Evolutionary conservation across 345 rosid species (phyloP).

Genomic region (Bretschneidera sinensis): DNA sequence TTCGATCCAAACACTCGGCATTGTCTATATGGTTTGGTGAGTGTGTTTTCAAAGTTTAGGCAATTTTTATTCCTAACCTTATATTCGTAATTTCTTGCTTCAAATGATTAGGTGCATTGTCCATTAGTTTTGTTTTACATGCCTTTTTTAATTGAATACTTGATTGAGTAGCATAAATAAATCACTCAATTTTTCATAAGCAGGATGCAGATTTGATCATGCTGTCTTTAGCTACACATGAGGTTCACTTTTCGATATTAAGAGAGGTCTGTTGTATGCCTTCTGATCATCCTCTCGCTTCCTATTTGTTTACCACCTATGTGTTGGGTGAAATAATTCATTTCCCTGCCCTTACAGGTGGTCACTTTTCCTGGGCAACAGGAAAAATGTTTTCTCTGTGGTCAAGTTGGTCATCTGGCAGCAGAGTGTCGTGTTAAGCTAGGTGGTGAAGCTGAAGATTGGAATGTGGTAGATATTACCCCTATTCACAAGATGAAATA

Average conservation of each 20-base stretch:
- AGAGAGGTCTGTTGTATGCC: conserved; percentile 78
- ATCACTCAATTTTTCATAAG: conserved; percentile 15
- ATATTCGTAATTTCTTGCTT: too few species aligned
- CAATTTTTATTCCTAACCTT: background rate
- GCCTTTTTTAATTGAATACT: conserved; percentile 1
- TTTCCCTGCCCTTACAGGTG: conserved; percentile 40
- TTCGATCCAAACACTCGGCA: conserved; percentile 92
- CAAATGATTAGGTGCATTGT: too few species aligned
- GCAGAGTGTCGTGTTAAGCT: conserved; percentile 82
- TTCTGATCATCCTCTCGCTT: background rate
- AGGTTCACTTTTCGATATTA: conserved; percentile 93
- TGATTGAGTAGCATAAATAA: background rate
- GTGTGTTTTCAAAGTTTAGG: conserved; percentile 17
- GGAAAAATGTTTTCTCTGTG: conserved; percentile 86
- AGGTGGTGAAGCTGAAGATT: conserved; percentile 31
- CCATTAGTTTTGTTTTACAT: background rate
- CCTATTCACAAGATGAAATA: conserved; percentile 96
- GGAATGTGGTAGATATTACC: conserved; percentile 50
- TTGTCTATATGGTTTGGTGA: conserved; percentile 90
- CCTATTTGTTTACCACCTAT: conserved; percentile 12
- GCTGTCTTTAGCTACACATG: conserved; percentile 95
- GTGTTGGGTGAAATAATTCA: conserved; percentile 3
- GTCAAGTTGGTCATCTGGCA: conserved; percentile 94
- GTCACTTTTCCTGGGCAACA: conserved; percentile 88
- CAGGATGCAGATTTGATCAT: conserved; percentile 99